phyloP scores from a whole-genome alignment of 192 early-diverging fungal genomes.

The Linnemannia zychae region DNA sequence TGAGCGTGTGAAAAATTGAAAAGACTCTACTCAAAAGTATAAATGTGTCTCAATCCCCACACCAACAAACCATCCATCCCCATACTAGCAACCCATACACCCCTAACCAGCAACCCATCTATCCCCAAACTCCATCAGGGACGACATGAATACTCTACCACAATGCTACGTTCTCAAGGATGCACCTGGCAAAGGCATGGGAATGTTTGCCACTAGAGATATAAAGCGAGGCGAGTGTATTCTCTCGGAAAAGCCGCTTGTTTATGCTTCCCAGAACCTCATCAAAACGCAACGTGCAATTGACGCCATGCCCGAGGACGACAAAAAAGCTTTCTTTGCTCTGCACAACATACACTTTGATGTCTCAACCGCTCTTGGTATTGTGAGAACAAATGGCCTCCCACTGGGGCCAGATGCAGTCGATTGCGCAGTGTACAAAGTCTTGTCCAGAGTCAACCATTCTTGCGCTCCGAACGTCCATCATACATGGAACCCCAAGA shows the following conservation, averaged over 20 bases:
- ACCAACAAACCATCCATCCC: not conserved
- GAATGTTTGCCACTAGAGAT: constrained; percentile 27
- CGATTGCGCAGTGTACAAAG: constrained; percentile 11
- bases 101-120: constrained; percentile 3
- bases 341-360: constrained; percentile 22
- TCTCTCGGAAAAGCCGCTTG: constrained; percentile 18
- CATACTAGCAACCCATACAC: not conserved
- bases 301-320: constrained; percentile 1
- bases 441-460: constrained; percentile 36
- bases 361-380: constrained; percentile 13
- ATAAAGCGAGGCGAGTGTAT: constrained; percentile 25
- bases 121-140: not conserved
- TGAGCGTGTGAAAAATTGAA: constrained; percentile 5
- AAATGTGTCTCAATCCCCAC: not conserved
- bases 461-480: constrained; percentile 19
- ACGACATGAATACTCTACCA: constrained; percentile 3
- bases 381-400: constrained; percentile 24
- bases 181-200: constrained; percentile 22
- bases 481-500: constrained; percentile 26
- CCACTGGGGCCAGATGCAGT: constrained; percentile 17
- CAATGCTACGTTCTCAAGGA: constrained; percentile 19
- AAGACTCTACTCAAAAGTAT: constrained; percentile 1
- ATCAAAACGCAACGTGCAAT: constrained; percentile 6
- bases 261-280: constrained; percentile 11
- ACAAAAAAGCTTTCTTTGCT: constrained; percentile 19